A percentile compares a stretch with the other conserved stretches of the same genome.
phyloP scores from a whole-genome alignment of 345 rosid genomes.

The Balakata baccata region DNA sequence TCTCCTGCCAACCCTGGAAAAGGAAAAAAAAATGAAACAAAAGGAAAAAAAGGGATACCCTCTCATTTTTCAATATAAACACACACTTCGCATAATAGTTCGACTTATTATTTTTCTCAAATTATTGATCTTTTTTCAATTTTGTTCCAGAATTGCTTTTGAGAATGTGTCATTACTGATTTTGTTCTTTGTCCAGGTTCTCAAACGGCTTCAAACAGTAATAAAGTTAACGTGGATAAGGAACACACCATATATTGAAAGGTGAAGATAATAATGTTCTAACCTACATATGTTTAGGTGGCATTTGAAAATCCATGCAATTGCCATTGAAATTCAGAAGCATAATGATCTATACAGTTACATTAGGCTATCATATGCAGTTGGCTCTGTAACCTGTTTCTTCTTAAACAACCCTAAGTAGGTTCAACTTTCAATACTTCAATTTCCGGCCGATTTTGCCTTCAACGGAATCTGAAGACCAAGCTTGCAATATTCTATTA shows the following conservation, averaged over 20 bases:
- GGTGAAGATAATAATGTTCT: constrained; percentile 38
- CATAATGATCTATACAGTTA: neutral
- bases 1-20: too few species aligned
- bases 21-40: too few species aligned
- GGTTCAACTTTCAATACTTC: neutral
- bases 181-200: constrained; percentile 57
- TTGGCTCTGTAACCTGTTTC: too few species aligned
- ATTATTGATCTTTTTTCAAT: neutral
- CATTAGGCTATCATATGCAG: neutral
- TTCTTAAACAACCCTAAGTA: neutral
- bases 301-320: neutral
- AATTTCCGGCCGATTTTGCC: neutral
- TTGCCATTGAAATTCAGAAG: neutral
- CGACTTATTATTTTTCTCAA: neutral
- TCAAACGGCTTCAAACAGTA: constrained; percentile 49
- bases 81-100: neutral
- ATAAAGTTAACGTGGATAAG: constrained; percentile 81
- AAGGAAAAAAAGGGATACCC: too few species aligned
- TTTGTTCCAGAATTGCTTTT: neutral
- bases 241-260: constrained; percentile 60
- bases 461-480: neutral
- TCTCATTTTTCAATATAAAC: neutral
- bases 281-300: neutral
- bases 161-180: neutral
- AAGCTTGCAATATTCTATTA: neutral